phyloP scores from a whole-genome alignment of 2,329 filamentous ascomycete species.

The Paecilomyces dactylethromorphus region DNA sequence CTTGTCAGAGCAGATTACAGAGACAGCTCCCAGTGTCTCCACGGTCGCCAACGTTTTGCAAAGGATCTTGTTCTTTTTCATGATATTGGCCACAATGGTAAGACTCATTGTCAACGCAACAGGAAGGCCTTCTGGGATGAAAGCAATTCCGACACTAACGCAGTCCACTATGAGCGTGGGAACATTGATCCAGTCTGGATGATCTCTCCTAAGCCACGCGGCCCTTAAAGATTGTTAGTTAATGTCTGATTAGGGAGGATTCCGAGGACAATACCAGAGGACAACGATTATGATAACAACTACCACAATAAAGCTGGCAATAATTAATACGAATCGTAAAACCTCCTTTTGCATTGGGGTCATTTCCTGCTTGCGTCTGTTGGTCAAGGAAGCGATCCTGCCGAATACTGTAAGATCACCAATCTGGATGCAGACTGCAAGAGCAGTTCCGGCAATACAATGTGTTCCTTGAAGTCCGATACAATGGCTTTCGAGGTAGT shows the following conservation, averaged over 20 bases:
- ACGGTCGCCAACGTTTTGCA: slow-evolving; percentile 77
- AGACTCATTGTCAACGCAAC: slow-evolving; percentile 64
- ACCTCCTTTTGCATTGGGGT: slow-evolving; percentile 69
- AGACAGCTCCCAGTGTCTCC: slow-evolving; percentile 67
- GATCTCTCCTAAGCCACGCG: slow-evolving; percentile 59
- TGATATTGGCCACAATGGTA: slow-evolving; percentile 69
- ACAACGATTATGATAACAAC: slow-evolving; percentile 44
- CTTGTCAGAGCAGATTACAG: slow-evolving; percentile 70
- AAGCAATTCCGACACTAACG: slow-evolving; percentile 66
- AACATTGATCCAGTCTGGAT: slow-evolving; percentile 67
- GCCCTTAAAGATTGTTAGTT: slow-evolving; percentile 44
- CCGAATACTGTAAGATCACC: slow-evolving; percentile 71
- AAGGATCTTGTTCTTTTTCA: slow-evolving; percentile 69
- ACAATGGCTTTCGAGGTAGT: slow-evolving; percentile 70
- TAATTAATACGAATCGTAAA: slow-evolving; percentile 63
- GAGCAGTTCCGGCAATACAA: slow-evolving; percentile 61
- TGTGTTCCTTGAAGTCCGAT: slow-evolving; percentile 77
- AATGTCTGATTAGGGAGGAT: background rate
- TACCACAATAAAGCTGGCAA: slow-evolving; percentile 58
- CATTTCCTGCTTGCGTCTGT: slow-evolving; percentile 59
- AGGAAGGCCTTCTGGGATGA: slow-evolving; percentile 68
- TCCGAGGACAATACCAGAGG: background rate
- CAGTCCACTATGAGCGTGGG: slow-evolving; percentile 66
- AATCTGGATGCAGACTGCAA: slow-evolving; percentile 64
- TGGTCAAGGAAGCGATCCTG: slow-evolving; percentile 66